These are phyloP conservation scores for Tarenaya hassleriana DNA, from an alignment of 345 rosid genomes.

Conservation along the genomic window DNA sequence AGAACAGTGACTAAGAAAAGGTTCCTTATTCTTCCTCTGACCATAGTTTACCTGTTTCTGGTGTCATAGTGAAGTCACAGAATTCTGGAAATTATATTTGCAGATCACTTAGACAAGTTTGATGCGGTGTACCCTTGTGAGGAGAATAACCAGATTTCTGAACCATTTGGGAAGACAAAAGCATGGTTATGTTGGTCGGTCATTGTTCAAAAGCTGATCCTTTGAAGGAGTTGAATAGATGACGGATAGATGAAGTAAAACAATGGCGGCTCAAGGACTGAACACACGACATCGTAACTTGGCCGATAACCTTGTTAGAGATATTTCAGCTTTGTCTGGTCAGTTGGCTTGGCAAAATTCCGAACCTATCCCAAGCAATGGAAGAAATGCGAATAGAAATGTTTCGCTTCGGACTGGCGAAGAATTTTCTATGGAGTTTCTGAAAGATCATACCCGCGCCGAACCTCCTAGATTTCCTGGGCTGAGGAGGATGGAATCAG, in stretches of 20 bases:
- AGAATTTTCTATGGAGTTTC: slow-evolving; percentile 60
- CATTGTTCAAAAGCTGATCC: slow-evolving; percentile 11
- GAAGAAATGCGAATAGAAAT: slow-evolving; percentile 33
- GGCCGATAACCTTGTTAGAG: slow-evolving; percentile 25
- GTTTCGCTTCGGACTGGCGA: slow-evolving; percentile 57
- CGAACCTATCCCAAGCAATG: slow-evolving; percentile 22
- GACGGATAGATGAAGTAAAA: slow-evolving; percentile 13
- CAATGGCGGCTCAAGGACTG: slow-evolving; percentile 16
- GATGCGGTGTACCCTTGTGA: background rate
- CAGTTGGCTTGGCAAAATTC: slow-evolving; percentile 31
- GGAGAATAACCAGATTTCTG: background rate
- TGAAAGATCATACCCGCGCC: slow-evolving; percentile 35
- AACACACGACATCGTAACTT: slow-evolving; percentile 5
- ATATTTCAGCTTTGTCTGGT: slow-evolving; percentile 29
- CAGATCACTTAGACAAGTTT: background rate
- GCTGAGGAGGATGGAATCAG: slow-evolving; percentile 47
- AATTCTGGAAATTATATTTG: background rate
- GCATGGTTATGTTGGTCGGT: slow-evolving; percentile 5
- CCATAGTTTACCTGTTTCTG: background rate
- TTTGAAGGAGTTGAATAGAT: background rate
- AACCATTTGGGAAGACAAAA: background rate
- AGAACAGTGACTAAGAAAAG: background rate
- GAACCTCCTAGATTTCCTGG: slow-evolving; percentile 42
- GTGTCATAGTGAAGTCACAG: background rate
- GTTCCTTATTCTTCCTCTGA: background rate